Base-by-base conservation (phyloP, 2,329 filamentous ascomycete species). In the Microdochium paspali region DNA sequence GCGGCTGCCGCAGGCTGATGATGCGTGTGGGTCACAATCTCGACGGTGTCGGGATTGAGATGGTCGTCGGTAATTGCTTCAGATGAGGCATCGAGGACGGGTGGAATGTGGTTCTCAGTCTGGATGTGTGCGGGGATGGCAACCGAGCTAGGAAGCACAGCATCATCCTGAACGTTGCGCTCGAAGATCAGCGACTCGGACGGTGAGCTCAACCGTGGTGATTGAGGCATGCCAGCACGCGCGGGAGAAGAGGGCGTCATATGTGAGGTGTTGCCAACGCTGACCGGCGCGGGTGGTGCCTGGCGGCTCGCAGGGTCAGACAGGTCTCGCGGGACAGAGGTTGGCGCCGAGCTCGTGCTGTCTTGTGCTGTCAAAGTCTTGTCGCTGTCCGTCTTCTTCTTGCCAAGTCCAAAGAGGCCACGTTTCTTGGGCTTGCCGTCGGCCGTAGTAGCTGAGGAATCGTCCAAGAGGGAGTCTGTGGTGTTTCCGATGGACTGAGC, bases 101-200 rank as follows among this genome's bases (percentile, higher is more conserved):
- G 80, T 7, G 91, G 91, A 55, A 97, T 96, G 62, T 90, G 80
- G 68, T 97, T 90, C 65, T 97, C 91, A 7, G 89, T 95, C 57
- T 90, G 82, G 58, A 97, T 95, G 61, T 97, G 91, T 7, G 87
- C 83, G 3, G 91, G 91, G 51, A 96, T 93, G n/a, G 88, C 87
- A 1, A 87, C 84, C 3, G 87, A 91, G 51, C 77, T 82, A 50
- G 89, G 85, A 35, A 77, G 70, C n/a, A 80, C 67, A 25, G 78
- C 72, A 58, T 80, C 80, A 59, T 96, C 90, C 66, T 96, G 91
- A 23, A 97, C 91, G 63, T 90, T 88, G 59, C 91, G 86, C 71
- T 97, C 91, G 62, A 97, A 97, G 58, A 97, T 96, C 56, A 84
- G 81, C 4, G 81, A 84, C 24, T 77, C 76, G 10, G 89, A 87